Evolutionary conservation across 31 red algal genomes (phyloP).

Genomic region (Endocladia muricata): DNA sequence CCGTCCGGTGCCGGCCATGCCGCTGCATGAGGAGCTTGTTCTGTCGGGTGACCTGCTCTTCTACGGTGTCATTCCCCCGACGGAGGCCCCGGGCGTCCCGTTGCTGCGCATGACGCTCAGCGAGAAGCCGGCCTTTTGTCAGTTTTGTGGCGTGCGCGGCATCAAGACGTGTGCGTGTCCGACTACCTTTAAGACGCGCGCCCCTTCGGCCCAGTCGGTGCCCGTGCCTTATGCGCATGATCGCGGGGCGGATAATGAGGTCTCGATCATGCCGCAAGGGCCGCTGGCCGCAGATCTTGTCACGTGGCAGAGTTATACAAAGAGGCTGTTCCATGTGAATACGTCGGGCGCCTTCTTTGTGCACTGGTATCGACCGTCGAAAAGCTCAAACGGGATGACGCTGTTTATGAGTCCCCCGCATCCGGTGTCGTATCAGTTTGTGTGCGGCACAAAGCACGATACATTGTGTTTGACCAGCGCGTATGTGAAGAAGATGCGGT

Average conservation of each 20-base stretch:
- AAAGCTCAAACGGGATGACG: neutral
- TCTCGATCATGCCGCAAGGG: neutral
- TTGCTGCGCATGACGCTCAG: constrained; percentile 36
- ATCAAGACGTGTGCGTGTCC: constrained; percentile 35
- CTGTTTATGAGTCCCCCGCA: constrained; percentile 19
- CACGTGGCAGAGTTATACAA: constrained; percentile 29
- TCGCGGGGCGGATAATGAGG: neutral
- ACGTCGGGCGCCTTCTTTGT: constrained; percentile 39
- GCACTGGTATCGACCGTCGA: constrained; percentile 16
- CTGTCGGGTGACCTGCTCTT: constrained; percentile 41
- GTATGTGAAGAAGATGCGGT: constrained; percentile 17
- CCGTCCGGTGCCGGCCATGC: neutral
- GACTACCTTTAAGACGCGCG: constrained; percentile 30
- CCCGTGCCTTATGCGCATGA: neutral
- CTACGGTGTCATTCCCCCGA: constrained; percentile 28
- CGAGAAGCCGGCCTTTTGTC: constrained; percentile 41
- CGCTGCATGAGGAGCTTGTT: constrained; percentile 18
- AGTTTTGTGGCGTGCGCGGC: constrained; percentile 45
- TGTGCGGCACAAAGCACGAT: constrained; percentile 29
- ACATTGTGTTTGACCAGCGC: constrained; percentile 12
- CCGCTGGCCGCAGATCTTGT: constrained; percentile 12
- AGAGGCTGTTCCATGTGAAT: constrained; percentile 25
- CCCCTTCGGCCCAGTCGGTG: neutral
- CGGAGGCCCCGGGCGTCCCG: neutral
- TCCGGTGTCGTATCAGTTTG: constrained; percentile 52